Percentiles rank a stretch among this genome's conserved stretches.
Conservation (phyloP, 805 yeast species). For the Metschnikowia bowlesiae region DNA sequence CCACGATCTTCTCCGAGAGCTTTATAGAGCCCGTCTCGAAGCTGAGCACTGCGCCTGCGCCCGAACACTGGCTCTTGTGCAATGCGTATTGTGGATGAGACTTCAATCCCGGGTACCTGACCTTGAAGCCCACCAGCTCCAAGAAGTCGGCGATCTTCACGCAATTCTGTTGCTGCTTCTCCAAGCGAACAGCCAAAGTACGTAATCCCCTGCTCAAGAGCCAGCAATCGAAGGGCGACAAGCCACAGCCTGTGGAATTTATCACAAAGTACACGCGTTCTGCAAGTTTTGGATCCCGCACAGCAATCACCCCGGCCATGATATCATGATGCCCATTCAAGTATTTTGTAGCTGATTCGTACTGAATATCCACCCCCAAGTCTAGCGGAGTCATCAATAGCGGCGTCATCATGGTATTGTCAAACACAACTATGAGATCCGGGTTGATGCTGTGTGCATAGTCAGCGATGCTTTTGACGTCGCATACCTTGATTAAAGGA, state of each 20-base stretch:
- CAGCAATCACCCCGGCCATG: slow-evolving; percentile 92
- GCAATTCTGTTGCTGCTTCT: slow-evolving; percentile 83
- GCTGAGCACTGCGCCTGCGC: slow-evolving; percentile 85
- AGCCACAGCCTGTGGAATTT: slow-evolving; percentile 87
- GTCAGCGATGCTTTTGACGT: slow-evolving; percentile 61
- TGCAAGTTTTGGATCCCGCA: slow-evolving; percentile 58
- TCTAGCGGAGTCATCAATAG: slow-evolving; percentile 78
- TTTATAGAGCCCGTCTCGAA: slow-evolving; percentile 79
- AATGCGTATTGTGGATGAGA: slow-evolving; percentile 78
- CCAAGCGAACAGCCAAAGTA: slow-evolving; percentile 80
- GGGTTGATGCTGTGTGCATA: slow-evolving; percentile 68
- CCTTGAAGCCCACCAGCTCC: slow-evolving; percentile 63
- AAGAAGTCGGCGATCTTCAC: slow-evolving; percentile 70
- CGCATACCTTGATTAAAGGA: slow-evolving; percentile 85
- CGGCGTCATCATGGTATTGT: slow-evolving; percentile 97
- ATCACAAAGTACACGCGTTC: slow-evolving; percentile 69
- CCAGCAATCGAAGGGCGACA: slow-evolving; percentile 93
- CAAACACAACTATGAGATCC: slow-evolving; percentile 72
- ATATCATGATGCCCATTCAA: slow-evolving; percentile 93
- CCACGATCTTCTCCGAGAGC: slow-evolving; percentile 67
- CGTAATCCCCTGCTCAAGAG: slow-evolving; percentile 81
- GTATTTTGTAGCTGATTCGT: slow-evolving; percentile 91
- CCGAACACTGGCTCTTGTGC: slow-evolving; percentile 72
- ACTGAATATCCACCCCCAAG: slow-evolving; percentile 84
- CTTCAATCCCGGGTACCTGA: slow-evolving; percentile 80